Evolutionary conservation across 768 basidiomycete species (phyloP), one percentile per base, ranked within the genome.

Genomic region (Termitomyces sp.): DNA sequence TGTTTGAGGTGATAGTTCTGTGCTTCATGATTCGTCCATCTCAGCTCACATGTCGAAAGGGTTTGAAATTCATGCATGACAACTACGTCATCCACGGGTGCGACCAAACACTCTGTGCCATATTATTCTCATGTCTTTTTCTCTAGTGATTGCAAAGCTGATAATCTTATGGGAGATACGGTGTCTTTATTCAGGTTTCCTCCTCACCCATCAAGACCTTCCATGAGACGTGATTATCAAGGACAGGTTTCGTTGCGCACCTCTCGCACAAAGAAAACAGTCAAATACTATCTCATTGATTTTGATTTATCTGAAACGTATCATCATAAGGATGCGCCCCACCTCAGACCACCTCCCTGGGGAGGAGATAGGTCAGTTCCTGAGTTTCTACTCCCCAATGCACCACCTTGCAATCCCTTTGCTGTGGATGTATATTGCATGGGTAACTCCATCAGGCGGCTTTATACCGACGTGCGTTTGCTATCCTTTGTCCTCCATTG

Each of bases 321-420:
- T 52, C 53, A 51, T 21, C 66, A 70, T 0, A 60, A 65, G 0
- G 59, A 68, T 6, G 57, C 22, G 24, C 48, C 48, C 11, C 35
- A 50, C 22, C 35, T 56, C 0, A 53, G 70, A 0, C 59, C 53
- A 12, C 70, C 72, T 0, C 65, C 72, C 1, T 60, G 61, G 41
- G 76, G 77, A 0, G 77, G 70, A 2, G 74, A 79, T 60, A 75
- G 69, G 55, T 61, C 70, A 3, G 70, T 71, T 0, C 73, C 72
- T 3, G 74, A 75, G 43, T 40, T 70, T 69, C 19, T 17, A 2
- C 10, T 38, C 15, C 62, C 64, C 4, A 44, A 57, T 1, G 55
- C 61, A 1, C 63, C 55, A 15, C 55, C 64, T 19, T 56, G 67
- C 24, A 53, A 74, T 51, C 70, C 73, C 0, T 75, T 76, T 32